phyloP scores from a whole-genome alignment of 164 flowering plant species.

The Cinnamomum micranthum region DNA sequence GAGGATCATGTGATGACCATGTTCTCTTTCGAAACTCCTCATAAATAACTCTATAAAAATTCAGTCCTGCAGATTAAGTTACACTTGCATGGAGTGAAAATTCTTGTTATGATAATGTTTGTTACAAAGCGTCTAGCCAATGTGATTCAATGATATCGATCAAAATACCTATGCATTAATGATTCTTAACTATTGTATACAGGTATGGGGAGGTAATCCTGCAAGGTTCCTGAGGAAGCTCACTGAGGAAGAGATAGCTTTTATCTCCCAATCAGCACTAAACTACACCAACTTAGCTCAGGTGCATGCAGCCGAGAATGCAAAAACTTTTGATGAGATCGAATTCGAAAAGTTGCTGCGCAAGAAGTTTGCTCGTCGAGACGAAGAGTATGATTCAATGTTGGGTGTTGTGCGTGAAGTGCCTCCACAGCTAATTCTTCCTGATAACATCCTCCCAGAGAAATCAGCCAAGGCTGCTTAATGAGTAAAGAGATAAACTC shows the following conservation, averaged over 20 bases:
- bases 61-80: too few species aligned
- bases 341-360: conserved; percentile 86
- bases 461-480: conserved; percentile 45
- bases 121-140: too few species aligned
- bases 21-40: too few species aligned
- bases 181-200: conserved; percentile 10
- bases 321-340: conserved; percentile 78
- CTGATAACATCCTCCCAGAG: conserved; percentile 60
- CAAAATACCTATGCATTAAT: too few species aligned
- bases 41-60: too few species aligned
- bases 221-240: conserved; percentile 92
- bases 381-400: conserved; percentile 90
- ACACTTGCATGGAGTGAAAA: too few species aligned
- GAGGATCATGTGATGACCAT: too few species aligned
- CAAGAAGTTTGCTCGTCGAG: conserved; percentile 78
- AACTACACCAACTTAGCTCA: conserved; percentile 81
- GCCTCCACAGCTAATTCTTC: conserved; percentile 73
- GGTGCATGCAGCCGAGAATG: conserved; percentile 90
- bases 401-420: conserved; percentile 74
- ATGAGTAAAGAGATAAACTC: not conserved
- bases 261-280: conserved; percentile 79
- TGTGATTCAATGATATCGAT: too few species aligned
- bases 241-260: conserved; percentile 80
- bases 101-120: too few species aligned
- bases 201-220: conserved; percentile 99